phyloP scores from a whole-genome alignment of 306 rosid genomes.

The Pyrus betulifolia region DNA sequence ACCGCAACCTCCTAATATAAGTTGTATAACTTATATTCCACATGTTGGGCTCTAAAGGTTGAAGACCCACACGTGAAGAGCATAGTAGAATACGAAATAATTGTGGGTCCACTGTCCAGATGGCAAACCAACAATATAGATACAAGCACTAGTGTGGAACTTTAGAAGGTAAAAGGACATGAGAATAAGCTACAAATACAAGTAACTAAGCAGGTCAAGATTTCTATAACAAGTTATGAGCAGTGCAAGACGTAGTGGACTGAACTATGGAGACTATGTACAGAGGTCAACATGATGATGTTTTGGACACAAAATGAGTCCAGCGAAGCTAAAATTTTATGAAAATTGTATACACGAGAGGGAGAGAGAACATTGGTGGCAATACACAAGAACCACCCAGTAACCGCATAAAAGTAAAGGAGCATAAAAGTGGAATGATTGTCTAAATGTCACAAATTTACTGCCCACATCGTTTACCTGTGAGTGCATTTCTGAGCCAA shows the following conservation, averaged over 20 bases:
- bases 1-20: neutral
- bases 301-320: neutral
- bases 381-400: neutral
- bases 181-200: neutral
- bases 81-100: neutral
- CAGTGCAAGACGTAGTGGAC: neutral
- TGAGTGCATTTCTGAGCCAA: slow-evolving; percentile 27
- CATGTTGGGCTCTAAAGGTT: neutral
- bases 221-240: neutral
- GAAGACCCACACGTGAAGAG: neutral
- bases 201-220: neutral
- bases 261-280: neutral
- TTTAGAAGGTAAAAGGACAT: neutral
- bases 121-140: neutral
- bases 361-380: neutral
- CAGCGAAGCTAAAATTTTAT: no score
- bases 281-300: neutral
- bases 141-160: neutral
- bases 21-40: neutral
- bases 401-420: neutral
- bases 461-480: slow-evolving; percentile 28
- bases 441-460: neutral
- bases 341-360: neutral
- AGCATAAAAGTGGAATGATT: neutral
- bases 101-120: neutral